Percentiles rank a stretch among this genome's conserved stretches.
phyloP scores from a whole-genome alignment of 768 basidiomycete genomes.

The Amanita thiersii region DNA sequence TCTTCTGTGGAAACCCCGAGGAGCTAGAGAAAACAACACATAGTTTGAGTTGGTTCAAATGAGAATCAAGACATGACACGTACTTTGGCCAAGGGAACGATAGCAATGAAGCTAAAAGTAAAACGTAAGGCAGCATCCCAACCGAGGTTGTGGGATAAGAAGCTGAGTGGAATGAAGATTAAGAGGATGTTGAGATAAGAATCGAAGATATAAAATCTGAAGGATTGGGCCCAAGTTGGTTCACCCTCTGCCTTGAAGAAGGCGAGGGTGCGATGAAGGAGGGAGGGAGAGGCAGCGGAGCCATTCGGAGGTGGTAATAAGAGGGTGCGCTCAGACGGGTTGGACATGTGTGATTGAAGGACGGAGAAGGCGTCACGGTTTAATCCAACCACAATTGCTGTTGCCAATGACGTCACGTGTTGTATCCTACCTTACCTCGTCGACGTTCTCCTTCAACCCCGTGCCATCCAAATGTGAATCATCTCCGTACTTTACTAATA shows the following conservation, averaged over 20 bases:
- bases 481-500: constrained; percentile 46
- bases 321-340: constrained; percentile 35
- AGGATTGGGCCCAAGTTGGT: constrained; percentile 52
- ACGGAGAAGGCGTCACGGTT: background rate
- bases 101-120: constrained; percentile 70
- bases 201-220: constrained; percentile 50
- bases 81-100: constrained; percentile 84
- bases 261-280: constrained; percentile 25
- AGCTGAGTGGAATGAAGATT: constrained; percentile 69
- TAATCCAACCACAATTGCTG: constrained; percentile 2
- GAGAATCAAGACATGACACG: constrained; percentile 10
- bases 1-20: constrained; percentile 81
- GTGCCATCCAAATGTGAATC: constrained; percentile 38
- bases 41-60: background rate
- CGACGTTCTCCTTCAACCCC: constrained; percentile 41
- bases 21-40: constrained; percentile 30
- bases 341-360: constrained; percentile 20
- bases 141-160: constrained; percentile 50
- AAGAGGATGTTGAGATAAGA: constrained; percentile 73
- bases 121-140: constrained; percentile 80
- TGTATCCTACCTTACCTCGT: constrained; percentile 22
- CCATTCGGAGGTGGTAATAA: constrained; percentile 38
- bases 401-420: constrained; percentile 19
- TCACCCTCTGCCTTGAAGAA: constrained; percentile 53
- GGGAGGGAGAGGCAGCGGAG: constrained; percentile 11